Conservation (phyloP, 805 yeast species). For the Scheffersomyces coipomensis region DNA sequence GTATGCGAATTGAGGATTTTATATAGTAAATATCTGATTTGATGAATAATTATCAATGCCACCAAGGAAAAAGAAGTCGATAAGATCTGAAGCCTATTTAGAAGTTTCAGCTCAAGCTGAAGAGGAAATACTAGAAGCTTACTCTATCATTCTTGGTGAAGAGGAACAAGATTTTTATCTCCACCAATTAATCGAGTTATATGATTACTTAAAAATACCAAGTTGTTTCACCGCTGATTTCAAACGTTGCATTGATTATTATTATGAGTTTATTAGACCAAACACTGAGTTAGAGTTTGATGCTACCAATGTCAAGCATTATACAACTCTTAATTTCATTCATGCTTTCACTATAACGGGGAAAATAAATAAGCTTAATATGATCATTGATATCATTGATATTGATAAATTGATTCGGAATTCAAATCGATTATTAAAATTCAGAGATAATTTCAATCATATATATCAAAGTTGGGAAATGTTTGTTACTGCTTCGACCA, state of each 20-base stretch:
- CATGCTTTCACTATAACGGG: slow-evolving; percentile 27
- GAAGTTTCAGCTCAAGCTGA: slow-evolving; percentile 17
- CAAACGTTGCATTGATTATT: slow-evolving; percentile 27
- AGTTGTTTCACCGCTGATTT: slow-evolving; percentile 31
- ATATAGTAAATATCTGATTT: too few species aligned
- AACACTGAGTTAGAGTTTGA: slow-evolving; percentile 8
- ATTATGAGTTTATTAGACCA: slow-evolving; percentile 20
- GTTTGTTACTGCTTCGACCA: slow-evolving; percentile 22
- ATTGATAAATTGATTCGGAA: slow-evolving; percentile 35
- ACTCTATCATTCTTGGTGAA: slow-evolving; percentile 19
- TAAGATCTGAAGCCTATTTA: not conserved
- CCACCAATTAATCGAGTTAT: slow-evolving; percentile 21
- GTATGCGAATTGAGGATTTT: too few species aligned
- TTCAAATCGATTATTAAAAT: slow-evolving; percentile 25
- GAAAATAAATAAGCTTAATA: slow-evolving; percentile 10
- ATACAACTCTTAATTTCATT: slow-evolving; percentile 23
- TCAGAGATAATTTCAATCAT: slow-evolving; percentile 25
- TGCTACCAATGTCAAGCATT: slow-evolving; percentile 17
- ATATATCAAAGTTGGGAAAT: slow-evolving; percentile 34
- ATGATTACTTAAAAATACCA: slow-evolving; percentile 26
- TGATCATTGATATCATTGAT: slow-evolving; percentile 38
- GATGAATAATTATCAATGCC: slow-evolving; percentile 4
- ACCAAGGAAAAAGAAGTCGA: not conserved
- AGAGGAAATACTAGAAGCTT: slow-evolving; percentile 35
- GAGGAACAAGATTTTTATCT: slow-evolving; percentile 26